Evolutionary conservation across 1,284 basidiomycete species (phyloP), one percentile per base, ranked within the genome.

Genomic region (Cryptococcus sp.): DNA sequence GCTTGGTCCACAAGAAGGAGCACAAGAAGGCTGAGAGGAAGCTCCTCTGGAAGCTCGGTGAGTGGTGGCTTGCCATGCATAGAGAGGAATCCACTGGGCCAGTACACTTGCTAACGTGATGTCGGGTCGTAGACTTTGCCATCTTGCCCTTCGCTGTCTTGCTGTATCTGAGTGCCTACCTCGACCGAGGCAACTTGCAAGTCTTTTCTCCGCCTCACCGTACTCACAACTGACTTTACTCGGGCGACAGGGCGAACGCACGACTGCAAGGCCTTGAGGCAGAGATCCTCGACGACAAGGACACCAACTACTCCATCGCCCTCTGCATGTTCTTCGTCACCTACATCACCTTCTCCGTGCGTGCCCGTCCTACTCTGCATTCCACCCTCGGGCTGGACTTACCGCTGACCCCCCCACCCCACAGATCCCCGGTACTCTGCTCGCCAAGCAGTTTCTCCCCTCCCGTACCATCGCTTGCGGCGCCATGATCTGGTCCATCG

Each of bases 151-250:
- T 79, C 52, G 77, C 79, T 5, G 69, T 75, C 0, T 57, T 79
- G 7, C 67, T 80, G 16, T 80, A 80, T 61, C 65, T 80, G 23
- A 65, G 67, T 4, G 78, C 78, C 5, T 80, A 79, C 60, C 72
- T 79, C 36, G 79, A 79, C 51, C 63, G 78, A 46, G 76, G 74
- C 15, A 73, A 75, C 57, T 43, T 74, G 69, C 69, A 40, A 62
- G 68, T 60, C 1, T n/a, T 33, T 28, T 18, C 35, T 2, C 33
- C n/a, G 2, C 48, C 1, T 20, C 16, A n/a, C 8, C 18, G 18
- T 38, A 15, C 48, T 38, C 9, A 18, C 18, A 4, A 2, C 35
- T 40, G 4, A n/a, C n/a, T n/a, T n/a, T n/a, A n/a, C n/a, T n/a
- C 16, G 28, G 28, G 28, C 9, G 28, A 4, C 45, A 68, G 62